These are phyloP conservation scores for Leccinum brunneo-olivaceum DNA, from an alignment of 1,284 basidiomycete genomes.

Conservation along the genomic window DNA sequence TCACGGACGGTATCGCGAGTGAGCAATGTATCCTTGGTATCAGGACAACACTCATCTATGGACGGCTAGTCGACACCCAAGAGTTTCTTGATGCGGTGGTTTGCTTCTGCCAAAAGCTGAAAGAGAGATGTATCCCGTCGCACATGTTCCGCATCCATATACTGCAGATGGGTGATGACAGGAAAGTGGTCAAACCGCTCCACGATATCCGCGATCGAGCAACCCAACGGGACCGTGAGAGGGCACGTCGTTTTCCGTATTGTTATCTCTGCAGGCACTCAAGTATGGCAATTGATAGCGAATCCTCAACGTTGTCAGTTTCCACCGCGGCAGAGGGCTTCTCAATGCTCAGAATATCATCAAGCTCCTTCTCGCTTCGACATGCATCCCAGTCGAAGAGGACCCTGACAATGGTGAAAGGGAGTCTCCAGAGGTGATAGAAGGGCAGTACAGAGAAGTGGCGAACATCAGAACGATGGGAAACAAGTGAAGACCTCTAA, in stretches of 20 bases:
- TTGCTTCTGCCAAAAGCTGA: constrained; percentile 10
- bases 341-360: constrained; percentile 18
- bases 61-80: constrained; percentile 13
- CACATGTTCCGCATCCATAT: constrained; percentile 25
- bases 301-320: constrained; percentile 23
- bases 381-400: constrained; percentile 14
- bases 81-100: constrained; percentile 14
- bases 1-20: constrained; percentile 23
- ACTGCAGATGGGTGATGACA: constrained; percentile 23
- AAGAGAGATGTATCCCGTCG: constrained; percentile 6
- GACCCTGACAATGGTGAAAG: constrained; percentile 20
- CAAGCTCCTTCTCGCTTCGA: constrained; percentile 21
- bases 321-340: constrained; percentile 20
- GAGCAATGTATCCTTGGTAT: constrained; percentile 3
- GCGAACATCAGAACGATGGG: constrained; percentile 15
- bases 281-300: constrained; percentile 7
- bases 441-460: constrained; percentile 12
- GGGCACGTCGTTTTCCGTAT: constrained; percentile 5
- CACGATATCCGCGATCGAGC: constrained; percentile 22
- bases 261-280: background rate
- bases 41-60: background rate
- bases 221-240: constrained; percentile 13
- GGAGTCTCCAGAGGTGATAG: constrained; percentile 10
- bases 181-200: constrained; percentile 21
- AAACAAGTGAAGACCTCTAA: constrained; percentile 1